Evolutionary conservation across 306 rosid species (phyloP), one percentile per base, ranked within the genome.

Genomic region (Cicer cuneatum): DNA sequence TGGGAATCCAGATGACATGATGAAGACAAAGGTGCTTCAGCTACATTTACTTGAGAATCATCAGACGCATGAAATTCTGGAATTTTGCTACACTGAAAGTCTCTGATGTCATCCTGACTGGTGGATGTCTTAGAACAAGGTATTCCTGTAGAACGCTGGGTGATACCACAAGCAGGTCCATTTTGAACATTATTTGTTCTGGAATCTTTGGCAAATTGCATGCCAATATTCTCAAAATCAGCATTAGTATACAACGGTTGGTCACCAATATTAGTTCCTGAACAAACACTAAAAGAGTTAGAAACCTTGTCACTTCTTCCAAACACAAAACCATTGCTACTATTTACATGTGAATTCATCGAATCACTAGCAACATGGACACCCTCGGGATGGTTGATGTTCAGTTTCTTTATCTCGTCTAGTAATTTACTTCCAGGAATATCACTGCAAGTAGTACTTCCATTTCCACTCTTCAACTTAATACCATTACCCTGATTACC

Each of bases 371-470:
- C 18, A n/a, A 65, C 12, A 78, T 33, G 67, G 61, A 16, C 80
- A 49, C 66, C 76, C 71, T 79, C 85, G 7, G 84, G 81, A 78
- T 74, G 76, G 76, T 84, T 74, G 41, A 92, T 86, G 73, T 86
- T 86, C 77, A 92, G 83, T 68, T 88, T 89, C 64, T 80, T 60
- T 78, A 86, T 85, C 84, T 89, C 90, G 79, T 88, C 89, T 11
- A 83, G 70, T 46, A 92, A 86, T 52, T 62, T 73, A 82, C 18
- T 11, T n/a, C 18, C 72, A 58, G 86, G 74, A 69, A 76, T 42
- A 10, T 78, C 40, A 59, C 70, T 43, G 59, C 11, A 66, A 75
- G 56, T 40, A 71, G 66, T 10, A 79, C 69, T 77, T 46, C 49
- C 86, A 69, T 21, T 53, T 54, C 2, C 69, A 66, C 48, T 51